A percentile compares a stretch with the other conserved stretches of the same genome.
phyloP scores from a whole-genome alignment of 768 basidiomycete species.

The Boletus reticuloceps region DNA sequence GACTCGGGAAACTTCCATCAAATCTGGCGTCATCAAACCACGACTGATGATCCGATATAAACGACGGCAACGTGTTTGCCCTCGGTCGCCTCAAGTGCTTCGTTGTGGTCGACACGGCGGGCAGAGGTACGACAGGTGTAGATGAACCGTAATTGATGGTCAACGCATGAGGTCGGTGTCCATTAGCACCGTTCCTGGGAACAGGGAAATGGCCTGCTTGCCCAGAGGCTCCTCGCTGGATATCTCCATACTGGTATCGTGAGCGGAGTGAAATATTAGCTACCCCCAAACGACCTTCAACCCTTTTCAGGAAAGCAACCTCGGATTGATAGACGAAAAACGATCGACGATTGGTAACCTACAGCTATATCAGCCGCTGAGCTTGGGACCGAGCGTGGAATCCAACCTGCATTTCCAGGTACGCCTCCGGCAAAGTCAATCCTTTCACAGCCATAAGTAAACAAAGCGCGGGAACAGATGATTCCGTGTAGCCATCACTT shows the following conservation, averaged over 20 bases:
- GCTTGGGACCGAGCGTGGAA: neutral
- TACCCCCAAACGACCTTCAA: constrained; percentile 54
- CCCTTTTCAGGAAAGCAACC: constrained; percentile 63
- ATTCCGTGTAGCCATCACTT: constrained; percentile 91
- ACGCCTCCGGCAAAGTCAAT: constrained; percentile 81
- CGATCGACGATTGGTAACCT: constrained; percentile 65
- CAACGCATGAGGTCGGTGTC: constrained; percentile 22
- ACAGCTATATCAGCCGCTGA: neutral
- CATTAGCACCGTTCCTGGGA: constrained; percentile 12
- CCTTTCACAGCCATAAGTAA: constrained; percentile 78
- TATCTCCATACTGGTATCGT: constrained; percentile 25
- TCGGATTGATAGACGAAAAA: constrained; percentile 93
- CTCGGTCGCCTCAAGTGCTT: constrained; percentile 48
- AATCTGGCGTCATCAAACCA: constrained; percentile 95
- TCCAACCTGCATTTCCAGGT: constrained; percentile 75
- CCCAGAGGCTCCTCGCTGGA: constrained; percentile 16
- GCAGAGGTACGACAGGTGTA: constrained; percentile 2
- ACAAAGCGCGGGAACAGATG: constrained; percentile 80
- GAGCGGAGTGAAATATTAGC: constrained; percentile 17
- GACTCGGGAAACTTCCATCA: constrained; percentile 93
- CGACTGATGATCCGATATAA: constrained; percentile 71
- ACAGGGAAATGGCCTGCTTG: constrained; percentile 7
- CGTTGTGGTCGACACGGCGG: constrained; percentile 19
- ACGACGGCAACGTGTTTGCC: constrained; percentile 67
- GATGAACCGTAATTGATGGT: constrained; percentile 20